These are phyloP conservation scores for Kurtzmaniella quercitrusa DNA, from an alignment of 1,139 yeast species.

Conservation along the genomic window DNA sequence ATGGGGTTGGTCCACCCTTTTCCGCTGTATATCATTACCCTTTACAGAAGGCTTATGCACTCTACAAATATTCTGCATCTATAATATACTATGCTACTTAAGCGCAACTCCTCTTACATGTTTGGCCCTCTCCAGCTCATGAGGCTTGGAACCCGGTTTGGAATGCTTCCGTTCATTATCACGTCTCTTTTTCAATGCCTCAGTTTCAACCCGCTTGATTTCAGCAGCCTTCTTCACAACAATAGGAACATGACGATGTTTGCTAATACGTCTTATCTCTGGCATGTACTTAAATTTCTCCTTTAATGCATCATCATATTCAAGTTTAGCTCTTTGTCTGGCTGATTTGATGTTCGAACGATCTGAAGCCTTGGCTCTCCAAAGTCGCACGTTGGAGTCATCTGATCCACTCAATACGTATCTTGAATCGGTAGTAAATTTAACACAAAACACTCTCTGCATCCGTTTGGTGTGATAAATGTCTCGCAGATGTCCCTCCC, in stretches of 20 bases:
- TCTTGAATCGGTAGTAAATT: slow-evolving; percentile 82
- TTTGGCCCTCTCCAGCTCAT: slow-evolving; percentile 69
- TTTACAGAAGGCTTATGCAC: too few relatives aligned
- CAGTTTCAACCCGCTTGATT: slow-evolving; percentile 71
- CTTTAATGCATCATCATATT: slow-evolving; percentile 86
- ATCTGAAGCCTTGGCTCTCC: slow-evolving; percentile 88
- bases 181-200: slow-evolving; percentile 73
- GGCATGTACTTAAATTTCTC: slow-evolving; percentile 96
- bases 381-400: slow-evolving; percentile 89
- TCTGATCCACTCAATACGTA: slow-evolving; percentile 90
- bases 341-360: slow-evolving; percentile 78
- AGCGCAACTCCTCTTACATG: slow-evolving; percentile 83
- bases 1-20: too few relatives aligned
- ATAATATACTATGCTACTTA: slow-evolving; percentile 26
- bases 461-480: slow-evolving; percentile 94
- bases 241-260: slow-evolving; percentile 89
- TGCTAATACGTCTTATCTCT: slow-evolving; percentile 81
- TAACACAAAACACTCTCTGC: slow-evolving; percentile 88
- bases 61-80: too few relatives aligned
- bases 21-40: too few relatives aligned
- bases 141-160: slow-evolving; percentile 64
- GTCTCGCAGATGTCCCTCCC: slow-evolving; percentile 91
- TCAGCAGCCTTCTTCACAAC: slow-evolving; percentile 86
- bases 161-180: slow-evolving; percentile 77
- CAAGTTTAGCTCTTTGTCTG: slow-evolving; percentile 76